These are phyloP conservation scores for Mastigamoeba balamuthi DNA, from an alignment of 78 protist species.

Conservation along the genomic window DNA sequence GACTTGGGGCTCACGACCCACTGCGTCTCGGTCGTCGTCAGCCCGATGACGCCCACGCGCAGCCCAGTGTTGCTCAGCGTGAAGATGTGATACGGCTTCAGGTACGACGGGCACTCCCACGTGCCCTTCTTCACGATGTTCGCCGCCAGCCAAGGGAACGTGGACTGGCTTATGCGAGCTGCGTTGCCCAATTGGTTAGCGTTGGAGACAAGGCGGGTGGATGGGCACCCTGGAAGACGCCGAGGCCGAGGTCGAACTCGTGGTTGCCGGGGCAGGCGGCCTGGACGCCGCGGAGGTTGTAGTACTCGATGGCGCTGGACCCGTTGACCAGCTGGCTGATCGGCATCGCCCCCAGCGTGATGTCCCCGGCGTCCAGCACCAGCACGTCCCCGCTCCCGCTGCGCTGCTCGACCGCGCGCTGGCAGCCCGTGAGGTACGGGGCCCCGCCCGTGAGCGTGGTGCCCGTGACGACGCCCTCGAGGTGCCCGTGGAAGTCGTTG, in stretches of 20 bases:
- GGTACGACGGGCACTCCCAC: neutral
- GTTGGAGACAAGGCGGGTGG: too few relatives aligned
- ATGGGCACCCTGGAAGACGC: neutral
- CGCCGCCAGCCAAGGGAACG: neutral
- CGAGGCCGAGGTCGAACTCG: neutral
- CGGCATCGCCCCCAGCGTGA: neutral
- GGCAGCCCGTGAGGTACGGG: neutral
- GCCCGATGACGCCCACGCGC: neutral
- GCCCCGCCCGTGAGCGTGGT: neutral
- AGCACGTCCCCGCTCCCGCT: neutral
- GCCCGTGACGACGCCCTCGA: neutral
- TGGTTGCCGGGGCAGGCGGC: neutral
- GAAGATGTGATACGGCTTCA: neutral
- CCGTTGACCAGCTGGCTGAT: neutral
- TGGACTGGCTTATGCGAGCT: neutral
- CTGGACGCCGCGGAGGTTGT: neutral
- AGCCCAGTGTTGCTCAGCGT: neutral
- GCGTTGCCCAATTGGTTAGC: too few relatives aligned
- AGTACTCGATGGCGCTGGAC: neutral
- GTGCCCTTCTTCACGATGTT: neutral
- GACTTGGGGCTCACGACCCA: neutral
- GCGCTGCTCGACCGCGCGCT: neutral
- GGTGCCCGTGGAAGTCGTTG: neutral
- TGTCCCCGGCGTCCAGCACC: neutral
- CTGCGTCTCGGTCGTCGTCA: neutral